Conservation (phyloP, 129 eudicot species). For the Flaveria ramosissima region DNA sequence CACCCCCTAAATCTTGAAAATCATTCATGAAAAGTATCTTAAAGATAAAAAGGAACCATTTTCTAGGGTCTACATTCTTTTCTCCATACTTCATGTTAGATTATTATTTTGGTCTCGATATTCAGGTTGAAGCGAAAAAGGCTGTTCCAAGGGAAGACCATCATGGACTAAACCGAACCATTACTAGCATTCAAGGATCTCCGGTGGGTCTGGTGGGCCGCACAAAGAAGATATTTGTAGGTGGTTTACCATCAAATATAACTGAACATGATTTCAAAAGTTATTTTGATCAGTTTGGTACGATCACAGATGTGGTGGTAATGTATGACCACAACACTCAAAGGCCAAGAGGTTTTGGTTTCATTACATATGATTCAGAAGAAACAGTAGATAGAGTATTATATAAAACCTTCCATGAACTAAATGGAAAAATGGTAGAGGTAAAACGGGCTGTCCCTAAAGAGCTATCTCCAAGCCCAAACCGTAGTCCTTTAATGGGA, state of each 20-base stretch:
- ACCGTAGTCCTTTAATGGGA: slow-evolving; percentile 62
- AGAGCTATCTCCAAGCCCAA: slow-evolving; percentile 75
- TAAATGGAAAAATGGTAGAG: slow-evolving; percentile 85
- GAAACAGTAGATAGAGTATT: slow-evolving; percentile 75
- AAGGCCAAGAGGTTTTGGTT: slow-evolving; percentile 92
- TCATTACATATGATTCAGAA: slow-evolving; percentile 78
- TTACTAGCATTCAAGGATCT: slow-evolving; percentile 69
- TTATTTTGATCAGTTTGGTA: slow-evolving; percentile 86
- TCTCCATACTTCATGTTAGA: neutral
- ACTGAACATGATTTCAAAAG: slow-evolving; percentile 76
- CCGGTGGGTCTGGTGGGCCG: slow-evolving; percentile 58
- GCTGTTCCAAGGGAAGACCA: slow-evolving; percentile 99
- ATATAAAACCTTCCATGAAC: slow-evolving; percentile 76
- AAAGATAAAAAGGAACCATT: neutral
- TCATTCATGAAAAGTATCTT: neutral
- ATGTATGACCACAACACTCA: slow-evolving; percentile 95
- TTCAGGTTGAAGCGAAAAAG: slow-evolving; percentile 91
- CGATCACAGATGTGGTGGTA: slow-evolving; percentile 74
- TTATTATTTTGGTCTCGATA: slow-evolving; percentile 13
- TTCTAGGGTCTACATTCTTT: neutral
- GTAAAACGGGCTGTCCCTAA: slow-evolving; percentile 92
- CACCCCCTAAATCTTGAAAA: slow-evolving; percentile 6
- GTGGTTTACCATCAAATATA: slow-evolving; percentile 86
- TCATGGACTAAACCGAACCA: slow-evolving; percentile 53
- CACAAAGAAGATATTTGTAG: slow-evolving; percentile 91